phyloP scores from a whole-genome alignment of 2,329 filamentous ascomycete species.

The Emericellopsis atlantica region DNA sequence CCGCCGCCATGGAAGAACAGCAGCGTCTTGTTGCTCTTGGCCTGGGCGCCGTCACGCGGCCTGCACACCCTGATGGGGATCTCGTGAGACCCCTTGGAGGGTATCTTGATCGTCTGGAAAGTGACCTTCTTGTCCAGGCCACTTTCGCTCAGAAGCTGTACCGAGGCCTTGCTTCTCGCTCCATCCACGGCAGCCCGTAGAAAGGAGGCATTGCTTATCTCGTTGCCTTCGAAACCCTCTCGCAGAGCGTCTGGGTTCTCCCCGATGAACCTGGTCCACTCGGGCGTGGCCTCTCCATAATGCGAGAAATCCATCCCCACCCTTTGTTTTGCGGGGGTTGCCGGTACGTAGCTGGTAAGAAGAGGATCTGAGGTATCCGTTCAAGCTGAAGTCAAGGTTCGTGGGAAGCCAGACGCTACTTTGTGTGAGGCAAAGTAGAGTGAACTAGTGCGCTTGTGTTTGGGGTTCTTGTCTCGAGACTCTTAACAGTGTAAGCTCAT shows the following conservation, averaged over 20 bases:
- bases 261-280: conserved; percentile 24
- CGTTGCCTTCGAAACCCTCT: conserved; percentile 3
- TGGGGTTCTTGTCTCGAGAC: too few relatives aligned
- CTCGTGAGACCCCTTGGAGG: conserved; percentile 1
- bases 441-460: too few relatives aligned
- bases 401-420: too few relatives aligned
- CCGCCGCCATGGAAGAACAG: conserved; percentile 40
- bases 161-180: not conserved
- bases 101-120: conserved; percentile 1
- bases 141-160: not conserved
- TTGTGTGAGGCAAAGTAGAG: too few relatives aligned
- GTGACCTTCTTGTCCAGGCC: not conserved
- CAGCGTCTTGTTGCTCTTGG: conserved; percentile 4
- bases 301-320: conserved; percentile 13
- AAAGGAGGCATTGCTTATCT: not conserved
- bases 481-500: too few relatives aligned
- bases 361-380: too few relatives aligned
- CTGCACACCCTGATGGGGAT: conserved; percentile 3
- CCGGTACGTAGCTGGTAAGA: too few relatives aligned
- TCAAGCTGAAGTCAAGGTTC: too few relatives aligned
- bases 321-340: too few relatives aligned
- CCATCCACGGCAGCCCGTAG: not conserved
- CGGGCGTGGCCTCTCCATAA: conserved; percentile 23
- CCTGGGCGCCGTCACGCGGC: not conserved
- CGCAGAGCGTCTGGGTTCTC: conserved; percentile 4